Base-by-base conservation (phyloP, 371 early-diverging fungal species). In the Dinochytrium kinnereticum region DNA sequence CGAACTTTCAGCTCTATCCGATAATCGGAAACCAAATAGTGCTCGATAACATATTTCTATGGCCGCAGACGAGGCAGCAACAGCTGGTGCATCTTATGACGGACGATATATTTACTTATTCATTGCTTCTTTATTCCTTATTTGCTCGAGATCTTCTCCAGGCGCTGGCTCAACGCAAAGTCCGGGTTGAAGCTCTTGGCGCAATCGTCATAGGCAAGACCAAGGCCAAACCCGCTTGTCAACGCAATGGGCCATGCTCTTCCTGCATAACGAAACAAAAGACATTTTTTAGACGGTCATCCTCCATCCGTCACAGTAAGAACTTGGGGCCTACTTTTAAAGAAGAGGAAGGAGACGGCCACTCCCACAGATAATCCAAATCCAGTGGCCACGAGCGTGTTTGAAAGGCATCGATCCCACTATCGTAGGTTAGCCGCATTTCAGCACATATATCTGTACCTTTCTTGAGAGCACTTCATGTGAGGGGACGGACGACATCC, bases 241-340 rank as follows among this genome's bases (percentile, higher is more conserved):
- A 94, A 86, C 57, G 94, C 91, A 77, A 96, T 93, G 49, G 96
- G 96, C 95, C 95, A 95, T 59, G 86, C 89, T 76, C 93, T 90
- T 85, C 91, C 93, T 94, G 82, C 40, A 34, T 13, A n/a, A n/a
- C n/a, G n/a, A n/a, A n/a, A n/a, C n/a, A n/a, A n/a, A n/a, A n/a
- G n/a, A n/a, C n/a, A n/a, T n/a, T n/a, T n/a, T n/a, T n/a, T n/a
- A n/a, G n/a, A n/a, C n/a, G n/a, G n/a, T n/a, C n/a, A n/a, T n/a
- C n/a, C n/a, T n/a, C n/a, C n/a, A n/a, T n/a, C n/a, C 30, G 57
- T 7, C 5, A 26, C 68, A 44, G 33, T 51, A 5, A 68, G 28
- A n/a, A 19, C 19, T 34, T 33, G 34, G 30, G 1, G 85, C 90
- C 80, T 89, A 93, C 96, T 91, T 86, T 90, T 92, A 85, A 96